A percentile compares a stretch with the other conserved stretches of the same genome.
Conservation (phyloP, 164 flowering plant genomes). For the Taxillus chinensis region DNA sequence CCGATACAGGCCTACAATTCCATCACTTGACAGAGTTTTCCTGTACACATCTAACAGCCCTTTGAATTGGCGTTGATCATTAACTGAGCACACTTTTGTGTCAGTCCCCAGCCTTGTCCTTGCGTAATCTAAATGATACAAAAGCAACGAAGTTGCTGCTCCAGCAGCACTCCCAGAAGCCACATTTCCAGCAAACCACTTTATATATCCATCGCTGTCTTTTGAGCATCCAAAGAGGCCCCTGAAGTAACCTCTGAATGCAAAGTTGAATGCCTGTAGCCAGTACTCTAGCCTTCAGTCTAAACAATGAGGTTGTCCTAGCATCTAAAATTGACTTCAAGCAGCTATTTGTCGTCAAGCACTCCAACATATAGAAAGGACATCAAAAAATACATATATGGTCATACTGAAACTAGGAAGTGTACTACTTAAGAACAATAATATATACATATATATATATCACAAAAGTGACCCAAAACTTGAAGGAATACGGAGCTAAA, state of each 20-base stretch:
- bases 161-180: slow-evolving; percentile 99
- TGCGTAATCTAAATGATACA: slow-evolving; percentile 91
- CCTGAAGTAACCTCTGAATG: slow-evolving; percentile 92
- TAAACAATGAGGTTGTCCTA: too few relatives aligned
- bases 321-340: too few relatives aligned
- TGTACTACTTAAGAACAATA: too few relatives aligned
- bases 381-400: too few relatives aligned
- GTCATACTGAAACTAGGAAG: too few relatives aligned
- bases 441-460: too few relatives aligned
- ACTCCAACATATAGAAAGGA: too few relatives aligned
- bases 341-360: too few relatives aligned
- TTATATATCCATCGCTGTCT: slow-evolving; percentile 87
- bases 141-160: slow-evolving; percentile 77
- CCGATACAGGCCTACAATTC: slow-evolving; percentile 74
- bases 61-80: slow-evolving; percentile 64
- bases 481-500: too few relatives aligned
- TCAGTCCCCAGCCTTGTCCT: slow-evolving; percentile 88
- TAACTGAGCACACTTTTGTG: slow-evolving; percentile 38
- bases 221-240: slow-evolving; percentile 62
- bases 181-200: slow-evolving; percentile 85
- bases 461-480: too few relatives aligned
- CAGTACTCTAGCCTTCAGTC: slow-evolving; percentile 6
- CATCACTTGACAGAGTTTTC: slow-evolving; percentile 78
- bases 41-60: slow-evolving; percentile 79
- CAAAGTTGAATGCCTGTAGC: slow-evolving; percentile 92